Percentiles rank a stretch among this genome's conserved stretches.
Conservation (phyloP, 1,139 yeast species). For the Nakaseomyces sp. region DNA sequence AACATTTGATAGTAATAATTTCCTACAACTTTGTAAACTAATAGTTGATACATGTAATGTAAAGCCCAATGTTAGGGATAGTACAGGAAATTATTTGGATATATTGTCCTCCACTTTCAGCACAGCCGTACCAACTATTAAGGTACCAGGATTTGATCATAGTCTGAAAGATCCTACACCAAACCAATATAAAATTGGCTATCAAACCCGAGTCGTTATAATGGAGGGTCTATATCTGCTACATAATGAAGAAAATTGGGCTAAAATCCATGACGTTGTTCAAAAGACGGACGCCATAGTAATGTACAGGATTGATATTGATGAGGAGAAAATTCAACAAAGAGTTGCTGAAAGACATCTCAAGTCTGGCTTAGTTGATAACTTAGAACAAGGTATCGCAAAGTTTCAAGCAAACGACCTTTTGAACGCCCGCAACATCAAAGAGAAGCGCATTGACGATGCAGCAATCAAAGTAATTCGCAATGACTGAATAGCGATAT, state of each 20-base stretch:
- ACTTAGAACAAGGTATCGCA: slow-evolving; percentile 49
- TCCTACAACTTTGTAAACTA: slow-evolving; percentile 33
- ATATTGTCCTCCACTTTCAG: slow-evolving; percentile 16
- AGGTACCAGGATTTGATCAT: slow-evolving; percentile 75
- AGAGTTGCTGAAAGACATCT: slow-evolving; percentile 69
- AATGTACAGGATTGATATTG: slow-evolving; percentile 35
- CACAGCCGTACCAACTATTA: slow-evolving; percentile 32
- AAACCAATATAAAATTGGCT: slow-evolving; percentile 37
- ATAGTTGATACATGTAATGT: slow-evolving; percentile 23
- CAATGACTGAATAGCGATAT: slow-evolving; percentile 27
- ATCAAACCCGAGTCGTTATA: slow-evolving; percentile 41
- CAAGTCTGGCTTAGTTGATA: slow-evolving; percentile 52
- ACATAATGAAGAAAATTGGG: slow-evolving; percentile 45
- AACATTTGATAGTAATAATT: slow-evolving; percentile 61
- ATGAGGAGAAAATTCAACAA: slow-evolving; percentile 38
- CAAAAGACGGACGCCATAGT: slow-evolving; percentile 16
- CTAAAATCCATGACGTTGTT: slow-evolving; percentile 31
- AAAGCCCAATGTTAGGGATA: slow-evolving; percentile 9
- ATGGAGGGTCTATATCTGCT: slow-evolving; percentile 59
- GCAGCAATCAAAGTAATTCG: slow-evolving; percentile 31
- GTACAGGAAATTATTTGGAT: slow-evolving; percentile 10
- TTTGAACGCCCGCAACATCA: slow-evolving; percentile 54
- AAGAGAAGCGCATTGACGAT: slow-evolving; percentile 36
- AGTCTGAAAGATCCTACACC: slow-evolving; percentile 52
- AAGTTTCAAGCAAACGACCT: slow-evolving; percentile 64